Evolutionary conservation across 2,329 filamentous ascomycete genomes (phyloP), one percentile per base, ranked within the genome.

Genomic region (Drechslera avenae): DNA sequence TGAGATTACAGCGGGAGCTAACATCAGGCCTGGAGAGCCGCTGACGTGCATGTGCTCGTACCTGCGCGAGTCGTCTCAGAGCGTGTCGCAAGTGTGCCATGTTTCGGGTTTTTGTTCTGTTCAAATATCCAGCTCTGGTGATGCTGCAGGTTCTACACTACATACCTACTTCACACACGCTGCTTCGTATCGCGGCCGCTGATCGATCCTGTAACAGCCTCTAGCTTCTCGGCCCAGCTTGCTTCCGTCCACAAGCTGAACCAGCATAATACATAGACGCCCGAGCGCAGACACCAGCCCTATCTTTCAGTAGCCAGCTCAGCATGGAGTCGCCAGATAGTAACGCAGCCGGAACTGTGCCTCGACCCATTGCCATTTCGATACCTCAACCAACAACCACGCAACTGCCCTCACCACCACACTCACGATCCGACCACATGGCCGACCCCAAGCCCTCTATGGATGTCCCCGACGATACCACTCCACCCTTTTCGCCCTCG

Each of bases 401-500:
- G 41, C 60, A 59, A 37, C 55, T 57, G 12, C 61, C 63, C 35
- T 65, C 65, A 35, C 63, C 66, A 30, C 64, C 68, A 37, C 54
- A 58, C 16, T 67, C 68, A 18, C 60, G 59, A 33, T 55, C 57
- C 4, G 59, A 59, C 16, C 40, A 52, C 33, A 51, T 46, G 39
- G 40, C 50, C n/a, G 42, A 63, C 3, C 40, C 57, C 39, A 64
- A 60, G 28, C 21, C 49, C 5, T 64, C 66, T 5, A 26, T 52
- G n/a, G 55, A 63, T 16, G 44, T 52, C 7, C 16, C 47, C 30
- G 52, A 57, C 21, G 43, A 43, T 7, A 45, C 46, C 4, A 66
- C 67, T 8, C 67, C 69, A 4, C 68, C 67, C 0, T 69, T 71
- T 52, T 70, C 67, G 18, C 68, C 69, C 2, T 62, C 63, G 9